Conservation (phyloP, 768 basidiomycete species). For the Pleurotus ostreatus region DNA sequence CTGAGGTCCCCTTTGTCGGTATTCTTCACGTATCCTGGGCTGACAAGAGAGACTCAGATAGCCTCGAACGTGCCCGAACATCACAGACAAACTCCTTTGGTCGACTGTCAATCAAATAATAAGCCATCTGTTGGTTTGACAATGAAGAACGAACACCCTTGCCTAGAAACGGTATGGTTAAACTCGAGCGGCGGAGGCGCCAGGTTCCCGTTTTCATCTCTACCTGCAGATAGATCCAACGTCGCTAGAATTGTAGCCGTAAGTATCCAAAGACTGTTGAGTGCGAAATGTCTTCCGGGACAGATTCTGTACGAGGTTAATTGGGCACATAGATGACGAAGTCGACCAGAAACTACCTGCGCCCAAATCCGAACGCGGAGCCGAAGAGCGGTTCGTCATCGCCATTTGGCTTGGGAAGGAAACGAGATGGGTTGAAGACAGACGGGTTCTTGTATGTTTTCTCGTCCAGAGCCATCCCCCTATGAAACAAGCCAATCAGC, state of each 20-base stretch:
- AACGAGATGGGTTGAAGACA: constrained; percentile 23
- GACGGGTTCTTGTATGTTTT: constrained; percentile 17
- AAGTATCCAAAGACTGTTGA: neutral
- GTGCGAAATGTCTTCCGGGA: constrained; percentile 7
- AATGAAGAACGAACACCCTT: neutral
- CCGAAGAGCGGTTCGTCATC: constrained; percentile 13
- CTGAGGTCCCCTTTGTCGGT: neutral
- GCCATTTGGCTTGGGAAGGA: constrained; percentile 14
- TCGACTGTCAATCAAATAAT: neutral
- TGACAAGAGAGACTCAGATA: neutral
- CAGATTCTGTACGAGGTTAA: neutral
- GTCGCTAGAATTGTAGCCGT: neutral
- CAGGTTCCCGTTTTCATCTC: constrained; percentile 1
- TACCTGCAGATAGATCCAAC: neutral
- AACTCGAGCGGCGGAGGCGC: neutral
- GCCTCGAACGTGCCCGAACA: neutral
- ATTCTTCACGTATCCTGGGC: neutral
- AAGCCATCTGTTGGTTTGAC: neutral
- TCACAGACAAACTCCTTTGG: neutral
- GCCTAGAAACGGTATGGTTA: neutral
- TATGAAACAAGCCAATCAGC: constrained; percentile 1
- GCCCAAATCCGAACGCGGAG: constrained; percentile 7
- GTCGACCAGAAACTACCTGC: neutral
- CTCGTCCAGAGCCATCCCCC: constrained; percentile 21
- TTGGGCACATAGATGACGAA: no score